Conservation (phyloP, 176 grass and related monocot genomes). For the Alloteropsis semialata region DNA sequence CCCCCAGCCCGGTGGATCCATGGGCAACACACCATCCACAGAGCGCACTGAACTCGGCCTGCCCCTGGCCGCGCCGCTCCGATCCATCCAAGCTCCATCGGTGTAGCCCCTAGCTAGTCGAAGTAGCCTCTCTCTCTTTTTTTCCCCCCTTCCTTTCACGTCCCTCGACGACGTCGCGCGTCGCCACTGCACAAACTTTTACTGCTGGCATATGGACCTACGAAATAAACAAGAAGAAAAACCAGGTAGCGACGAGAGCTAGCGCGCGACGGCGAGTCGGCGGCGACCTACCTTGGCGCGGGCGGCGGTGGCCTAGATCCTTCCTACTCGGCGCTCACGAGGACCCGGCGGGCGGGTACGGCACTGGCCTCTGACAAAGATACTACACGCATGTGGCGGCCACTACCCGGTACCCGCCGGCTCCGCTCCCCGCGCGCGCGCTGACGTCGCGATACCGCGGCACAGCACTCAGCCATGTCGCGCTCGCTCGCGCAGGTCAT, state of each 20-base stretch:
- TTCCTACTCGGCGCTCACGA: slow-evolving; percentile 28
- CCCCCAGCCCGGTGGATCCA: not conserved
- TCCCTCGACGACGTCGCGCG: not conserved
- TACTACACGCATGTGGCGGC: not conserved
- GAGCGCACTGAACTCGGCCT: not conserved
- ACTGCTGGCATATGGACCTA: not conserved
- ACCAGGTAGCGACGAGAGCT: not conserved
- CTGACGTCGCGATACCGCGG: not conserved
- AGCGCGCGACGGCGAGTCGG: too few relatives aligned
- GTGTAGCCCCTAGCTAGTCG: not conserved
- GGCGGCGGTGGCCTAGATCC: not conserved
- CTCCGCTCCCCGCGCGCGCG: not conserved
- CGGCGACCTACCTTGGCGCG: not conserved
- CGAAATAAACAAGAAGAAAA: not conserved
- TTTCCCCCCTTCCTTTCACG: not conserved
- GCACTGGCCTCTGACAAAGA: slow-evolving; percentile 19
- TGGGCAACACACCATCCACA: not conserved
- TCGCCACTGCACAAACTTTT: not conserved
- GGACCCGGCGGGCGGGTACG: not conserved
- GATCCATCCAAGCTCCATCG: too few relatives aligned
- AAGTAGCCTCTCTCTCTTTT: not conserved
- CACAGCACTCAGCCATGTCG: slow-evolving; percentile 4
- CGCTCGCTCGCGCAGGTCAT: not conserved
- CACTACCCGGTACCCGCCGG: not conserved
- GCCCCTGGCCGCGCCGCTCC: too few relatives aligned